A percentile compares a stretch with the other conserved stretches of the same genome.
These are phyloP conservation scores for Cadophora sp. DNA, from an alignment of 2,329 filamentous ascomycete genomes.

Conservation along the genomic window DNA sequence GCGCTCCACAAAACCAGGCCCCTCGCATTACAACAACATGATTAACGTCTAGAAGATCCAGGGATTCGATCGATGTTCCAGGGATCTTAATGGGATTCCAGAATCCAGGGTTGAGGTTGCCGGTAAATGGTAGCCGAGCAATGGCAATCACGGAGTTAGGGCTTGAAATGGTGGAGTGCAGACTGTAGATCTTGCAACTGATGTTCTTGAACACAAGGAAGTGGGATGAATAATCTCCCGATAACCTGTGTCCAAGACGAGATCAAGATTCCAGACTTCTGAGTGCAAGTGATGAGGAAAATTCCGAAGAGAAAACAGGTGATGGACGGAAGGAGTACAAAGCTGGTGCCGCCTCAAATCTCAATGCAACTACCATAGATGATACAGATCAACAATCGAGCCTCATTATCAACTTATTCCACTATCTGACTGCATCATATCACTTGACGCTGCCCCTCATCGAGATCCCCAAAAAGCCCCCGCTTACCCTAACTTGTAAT, in stretches of 20 bases:
- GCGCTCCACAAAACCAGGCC: slow-evolving; percentile 8
- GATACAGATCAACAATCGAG: slow-evolving; percentile 1
- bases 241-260: not conserved
- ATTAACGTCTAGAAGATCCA: slow-evolving; percentile 15
- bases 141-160: slow-evolving; percentile 24
- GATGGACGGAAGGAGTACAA: not conserved
- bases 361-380: not conserved
- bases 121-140: slow-evolving; percentile 8
- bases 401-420: not conserved
- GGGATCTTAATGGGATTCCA: slow-evolving; percentile 8
- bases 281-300: not conserved
- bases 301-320: not conserved
- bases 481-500: slow-evolving; percentile 13
- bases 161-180: slow-evolving; percentile 17
- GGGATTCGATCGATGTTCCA: slow-evolving; percentile 9
- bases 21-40: not conserved
- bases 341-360: too few species aligned
- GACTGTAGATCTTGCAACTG: slow-evolving; percentile 8
- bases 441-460: not conserved
- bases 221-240: slow-evolving; percentile 25
- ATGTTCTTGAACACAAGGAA: not conserved
- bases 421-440: not conserved
- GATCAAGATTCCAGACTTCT: not conserved
- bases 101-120: slow-evolving; percentile 6
- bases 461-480: not conserved